Evolutionary conservation across 2,329 filamentous ascomycete species (phyloP).

Genomic region (Paradendryphiella salina): DNA sequence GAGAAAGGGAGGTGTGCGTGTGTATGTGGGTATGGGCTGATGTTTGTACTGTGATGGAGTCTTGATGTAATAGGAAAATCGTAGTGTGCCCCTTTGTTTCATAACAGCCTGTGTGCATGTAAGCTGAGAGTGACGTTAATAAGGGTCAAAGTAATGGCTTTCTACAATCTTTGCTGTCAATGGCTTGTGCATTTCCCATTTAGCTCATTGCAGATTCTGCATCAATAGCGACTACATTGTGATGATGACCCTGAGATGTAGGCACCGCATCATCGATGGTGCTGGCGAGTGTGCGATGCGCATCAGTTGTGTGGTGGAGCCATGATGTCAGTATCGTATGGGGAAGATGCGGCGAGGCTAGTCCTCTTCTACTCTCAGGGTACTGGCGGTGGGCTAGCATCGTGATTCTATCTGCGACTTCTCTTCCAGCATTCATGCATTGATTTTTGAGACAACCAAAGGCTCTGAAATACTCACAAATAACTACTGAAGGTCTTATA

Average conservation of each 20-base stretch:
- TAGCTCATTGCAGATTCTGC: slow-evolving; percentile 4
- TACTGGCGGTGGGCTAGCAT: too few relatives aligned
- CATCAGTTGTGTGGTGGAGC: slow-evolving; percentile 9
- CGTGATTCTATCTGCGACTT: too few relatives aligned
- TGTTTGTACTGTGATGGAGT: slow-evolving; percentile 4
- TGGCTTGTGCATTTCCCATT: slow-evolving; percentile 1
- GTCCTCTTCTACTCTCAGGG: too few relatives aligned
- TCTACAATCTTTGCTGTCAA: not conserved
- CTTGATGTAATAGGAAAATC: slow-evolving; percentile 10
- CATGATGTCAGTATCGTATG: slow-evolving; percentile 13
- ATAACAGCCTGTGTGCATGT: not conserved
- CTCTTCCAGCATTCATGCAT: too few relatives aligned
- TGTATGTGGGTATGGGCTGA: not conserved
- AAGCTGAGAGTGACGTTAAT: slow-evolving; percentile 6
- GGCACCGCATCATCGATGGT: slow-evolving; percentile 13
- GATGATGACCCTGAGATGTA: slow-evolving; percentile 11
- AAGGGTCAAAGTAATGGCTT: slow-evolving; percentile 2
- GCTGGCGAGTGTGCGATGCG: slow-evolving; percentile 9
- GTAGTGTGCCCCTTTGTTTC: not conserved
- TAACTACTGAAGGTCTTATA: too few relatives aligned
- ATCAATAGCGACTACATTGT: slow-evolving; percentile 7
- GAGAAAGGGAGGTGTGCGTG: not conserved
- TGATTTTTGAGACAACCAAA: too few relatives aligned
- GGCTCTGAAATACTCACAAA: too few relatives aligned
- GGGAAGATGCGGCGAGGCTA: not conserved